These are phyloP conservation scores for Populus euphratica DNA, from an alignment of 345 rosid species.

Conservation along the genomic window DNA sequence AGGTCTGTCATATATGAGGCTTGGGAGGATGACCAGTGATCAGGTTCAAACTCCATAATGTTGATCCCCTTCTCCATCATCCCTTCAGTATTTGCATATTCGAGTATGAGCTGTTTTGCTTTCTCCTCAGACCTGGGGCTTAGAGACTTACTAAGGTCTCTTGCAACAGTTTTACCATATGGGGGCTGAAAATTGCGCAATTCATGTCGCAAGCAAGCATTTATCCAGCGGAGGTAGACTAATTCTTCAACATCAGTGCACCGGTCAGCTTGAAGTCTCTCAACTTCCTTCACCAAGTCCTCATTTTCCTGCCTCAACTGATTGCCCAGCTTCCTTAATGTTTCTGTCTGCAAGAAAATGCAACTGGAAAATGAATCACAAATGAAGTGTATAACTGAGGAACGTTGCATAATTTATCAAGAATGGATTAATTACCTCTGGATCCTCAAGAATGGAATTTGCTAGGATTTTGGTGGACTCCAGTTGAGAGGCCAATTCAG, in stretches of 20 bases:
- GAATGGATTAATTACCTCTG: constrained; percentile 40
- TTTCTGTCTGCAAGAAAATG: constrained; percentile 45
- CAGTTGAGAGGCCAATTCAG: constrained; percentile 48
- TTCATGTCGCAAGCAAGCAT: constrained; percentile 86
- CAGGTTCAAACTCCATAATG: constrained; percentile 41
- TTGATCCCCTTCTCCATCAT: constrained; percentile 34
- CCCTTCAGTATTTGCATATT: constrained; percentile 62
- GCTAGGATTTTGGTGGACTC: constrained; percentile 60
- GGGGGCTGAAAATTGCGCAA: constrained; percentile 65
- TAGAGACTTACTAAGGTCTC: constrained; percentile 74
- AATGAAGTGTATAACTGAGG: neutral
- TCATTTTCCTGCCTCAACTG: constrained; percentile 51
- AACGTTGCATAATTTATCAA: neutral
- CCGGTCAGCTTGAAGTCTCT: constrained; percentile 64
- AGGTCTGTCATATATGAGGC: constrained; percentile 52
- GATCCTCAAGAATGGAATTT: constrained; percentile 53
- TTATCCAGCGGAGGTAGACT: constrained; percentile 87
- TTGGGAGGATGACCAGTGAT: constrained; percentile 61
- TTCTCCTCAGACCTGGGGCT: constrained; percentile 76
- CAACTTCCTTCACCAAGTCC: constrained; percentile 49
- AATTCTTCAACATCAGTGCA: constrained; percentile 67
- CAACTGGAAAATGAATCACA: constrained; percentile 1
- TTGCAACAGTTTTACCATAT: constrained; percentile 64
- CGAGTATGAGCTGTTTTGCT: constrained; percentile 77
- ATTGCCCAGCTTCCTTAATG: constrained; percentile 41